Conservation (phyloP, 495 filamentous ascomycete genomes). For the Annulohypoxylon stygium region DNA sequence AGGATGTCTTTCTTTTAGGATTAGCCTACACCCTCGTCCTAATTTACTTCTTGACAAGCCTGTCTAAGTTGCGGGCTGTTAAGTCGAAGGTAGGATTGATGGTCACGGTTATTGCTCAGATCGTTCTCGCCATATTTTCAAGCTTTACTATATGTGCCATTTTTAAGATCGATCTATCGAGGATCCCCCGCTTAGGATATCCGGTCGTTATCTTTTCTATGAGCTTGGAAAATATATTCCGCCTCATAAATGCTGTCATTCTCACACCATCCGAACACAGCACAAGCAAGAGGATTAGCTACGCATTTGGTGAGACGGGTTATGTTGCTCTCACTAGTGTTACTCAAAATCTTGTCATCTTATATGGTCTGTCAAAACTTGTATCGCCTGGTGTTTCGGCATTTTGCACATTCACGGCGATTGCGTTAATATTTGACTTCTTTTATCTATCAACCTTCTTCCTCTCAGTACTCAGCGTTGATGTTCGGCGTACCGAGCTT, state of each 20-base stretch:
- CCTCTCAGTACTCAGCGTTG: constrained; percentile 77
- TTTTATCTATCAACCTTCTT: constrained; percentile 80
- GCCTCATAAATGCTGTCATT: constrained; percentile 78
- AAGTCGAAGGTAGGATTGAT: constrained; percentile 76
- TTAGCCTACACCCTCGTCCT: constrained; percentile 71
- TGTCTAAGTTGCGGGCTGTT: constrained; percentile 73
- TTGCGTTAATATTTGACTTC: constrained; percentile 77
- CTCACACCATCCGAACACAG: constrained; percentile 71
- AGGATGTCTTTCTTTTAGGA: constrained; percentile 69
- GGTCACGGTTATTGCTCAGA: constrained; percentile 73
- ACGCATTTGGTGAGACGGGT: constrained; percentile 76
- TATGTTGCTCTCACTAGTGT: constrained; percentile 72
- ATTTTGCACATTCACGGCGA: constrained; percentile 77
- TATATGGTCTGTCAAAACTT: constrained; percentile 67
- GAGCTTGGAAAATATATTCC: constrained; percentile 79
- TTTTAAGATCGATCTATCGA: constrained; percentile 71
- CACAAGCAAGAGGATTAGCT: constrained; percentile 70
- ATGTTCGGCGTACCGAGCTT: constrained; percentile 77
- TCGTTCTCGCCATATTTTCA: constrained; percentile 73
- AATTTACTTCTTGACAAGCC: constrained; percentile 68
- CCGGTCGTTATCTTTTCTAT: constrained; percentile 77
- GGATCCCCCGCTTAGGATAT: constrained; percentile 71
- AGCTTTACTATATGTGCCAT: constrained; percentile 74
- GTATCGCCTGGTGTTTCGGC: constrained; percentile 72
- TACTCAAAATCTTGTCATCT: constrained; percentile 69